phyloP scores from a whole-genome alignment of 2,329 filamentous ascomycete species.

The Paracamarosporium sp. region DNA sequence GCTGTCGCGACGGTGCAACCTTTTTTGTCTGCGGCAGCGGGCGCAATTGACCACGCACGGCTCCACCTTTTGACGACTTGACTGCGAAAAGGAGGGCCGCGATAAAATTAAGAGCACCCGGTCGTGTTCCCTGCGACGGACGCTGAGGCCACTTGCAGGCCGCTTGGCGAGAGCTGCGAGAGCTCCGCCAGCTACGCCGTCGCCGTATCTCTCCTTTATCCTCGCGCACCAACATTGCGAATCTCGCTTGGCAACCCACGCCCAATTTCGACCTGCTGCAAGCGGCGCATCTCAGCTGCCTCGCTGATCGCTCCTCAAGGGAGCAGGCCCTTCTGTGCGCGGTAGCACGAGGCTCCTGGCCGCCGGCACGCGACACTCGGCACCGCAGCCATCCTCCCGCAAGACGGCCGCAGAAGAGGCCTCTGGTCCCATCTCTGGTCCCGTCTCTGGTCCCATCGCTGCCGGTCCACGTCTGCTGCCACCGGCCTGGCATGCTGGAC shows the following conservation, averaged over 20 bases:
- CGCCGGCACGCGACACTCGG: not conserved
- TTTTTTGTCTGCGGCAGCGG: conserved; percentile 1
- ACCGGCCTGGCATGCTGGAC: not conserved
- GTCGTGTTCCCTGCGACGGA: not conserved
- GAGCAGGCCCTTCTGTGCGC: not conserved
- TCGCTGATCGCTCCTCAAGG: not conserved
- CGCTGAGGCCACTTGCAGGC: conserved; percentile 4
- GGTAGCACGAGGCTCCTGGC: not conserved
- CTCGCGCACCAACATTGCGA: not conserved
- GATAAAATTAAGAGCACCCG: conserved; percentile 2
- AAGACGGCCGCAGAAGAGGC: not conserved
- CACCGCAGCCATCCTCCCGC: not conserved
- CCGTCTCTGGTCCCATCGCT: not conserved
- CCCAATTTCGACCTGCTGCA: not conserved
- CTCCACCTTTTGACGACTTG: not conserved
- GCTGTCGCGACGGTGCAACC: not conserved
- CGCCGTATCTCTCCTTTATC: conserved; percentile 1
- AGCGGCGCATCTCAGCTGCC: not conserved
- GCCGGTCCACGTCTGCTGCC: not conserved
- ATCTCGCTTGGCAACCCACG: not conserved
- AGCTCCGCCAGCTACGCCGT: not conserved
- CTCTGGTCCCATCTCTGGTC: not conserved
- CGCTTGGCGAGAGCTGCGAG: conserved; percentile 5
- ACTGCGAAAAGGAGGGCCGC: conserved; percentile 2
- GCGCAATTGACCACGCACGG: not conserved